Base-by-base conservation (phyloP, 352 stramenopile species). In the Pythium myriotylum region DNA sequence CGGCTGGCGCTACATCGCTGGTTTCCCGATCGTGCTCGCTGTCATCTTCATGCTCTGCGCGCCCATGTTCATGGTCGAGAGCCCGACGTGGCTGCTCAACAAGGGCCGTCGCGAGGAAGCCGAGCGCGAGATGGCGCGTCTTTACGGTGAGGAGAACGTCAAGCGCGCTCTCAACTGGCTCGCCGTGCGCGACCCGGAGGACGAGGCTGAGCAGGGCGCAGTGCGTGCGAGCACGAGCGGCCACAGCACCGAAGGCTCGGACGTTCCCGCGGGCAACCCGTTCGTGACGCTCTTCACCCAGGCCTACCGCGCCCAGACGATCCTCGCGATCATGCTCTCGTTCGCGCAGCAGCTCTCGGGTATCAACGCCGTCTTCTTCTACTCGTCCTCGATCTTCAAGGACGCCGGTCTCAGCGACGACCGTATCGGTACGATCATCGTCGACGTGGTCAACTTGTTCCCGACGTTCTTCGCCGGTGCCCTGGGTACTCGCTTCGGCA, bases 321-420 rank as follows among this genome's bases (percentile, higher is more conserved):
- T 89, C 8, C 62, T 81, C 19, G 77, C 77, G 0, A 76, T 88
- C 42, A 70, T 72, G 6, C 57, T 89, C 17, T 61, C 68, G 16
- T 57, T 65, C 23, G 60, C 70, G 0, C 74, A 83, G 49, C 81
- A 88, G 46, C 68, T 91, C 50, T 83, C 75, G 5, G 81, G 79
- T 23, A 75, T 91, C 70, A 91, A 88, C 49, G 77, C 76, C 24
- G 73, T 88, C 8, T 89, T 89, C 58, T 83, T 86, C 54, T 91
- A 91, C 57, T 89, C 82, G 24, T 85, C 73, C 12, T 70, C 63
- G 3, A 67, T 89, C 5, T 91, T 89, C 54, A 79, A 75, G 26
- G 54, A 79, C 23, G 79, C 79, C 10, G 82, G 82, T 4, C 74
- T 91, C 29, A 61, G 54, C 0, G 82, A 89, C 47, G 66, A 71